A percentile compares a stretch with the other conserved stretches of the same genome.
Conservation (phyloP, 2,329 filamentous ascomycete genomes). For the Arthrinium phaeospermum region DNA sequence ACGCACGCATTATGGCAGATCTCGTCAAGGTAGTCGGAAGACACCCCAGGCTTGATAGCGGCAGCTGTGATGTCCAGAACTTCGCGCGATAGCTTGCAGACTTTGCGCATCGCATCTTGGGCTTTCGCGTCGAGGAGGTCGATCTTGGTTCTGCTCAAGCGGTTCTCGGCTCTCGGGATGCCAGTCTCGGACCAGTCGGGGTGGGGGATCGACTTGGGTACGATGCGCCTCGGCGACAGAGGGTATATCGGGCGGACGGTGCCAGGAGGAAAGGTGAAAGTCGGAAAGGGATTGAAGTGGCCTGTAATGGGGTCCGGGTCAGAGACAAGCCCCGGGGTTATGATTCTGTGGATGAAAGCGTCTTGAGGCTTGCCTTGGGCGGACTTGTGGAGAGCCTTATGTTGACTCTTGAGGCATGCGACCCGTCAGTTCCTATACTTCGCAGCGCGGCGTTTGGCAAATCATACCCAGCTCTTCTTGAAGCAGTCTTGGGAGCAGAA, state of each 20-base stretch:
- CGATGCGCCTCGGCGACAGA: conserved; percentile 59
- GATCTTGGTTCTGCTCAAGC: conserved; percentile 64
- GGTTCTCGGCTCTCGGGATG: conserved; percentile 47
- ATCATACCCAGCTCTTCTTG: conserved; percentile 70
- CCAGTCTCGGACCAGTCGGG: conserved; percentile 75
- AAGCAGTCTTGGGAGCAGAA: conserved; percentile 85
- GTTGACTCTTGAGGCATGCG: conserved; percentile 47
- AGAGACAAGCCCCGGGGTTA: conserved; percentile 62
- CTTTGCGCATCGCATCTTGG: conserved; percentile 75
- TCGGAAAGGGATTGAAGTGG: conserved; percentile 74
- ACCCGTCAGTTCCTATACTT: conserved; percentile 4
- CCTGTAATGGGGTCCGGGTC: conserved; percentile 74
- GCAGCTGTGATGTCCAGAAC: conserved; percentile 75
- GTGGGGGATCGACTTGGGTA: conserved; percentile 66
- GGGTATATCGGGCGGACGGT: conserved; percentile 70
- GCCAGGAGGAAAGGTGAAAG: conserved; percentile 67
- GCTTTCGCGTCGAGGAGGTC: conserved; percentile 68
- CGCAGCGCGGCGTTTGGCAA: not conserved
- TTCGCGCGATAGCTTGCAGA: conserved; percentile 72
- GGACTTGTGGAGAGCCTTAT: conserved; percentile 71
- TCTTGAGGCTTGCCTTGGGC: conserved; percentile 24
- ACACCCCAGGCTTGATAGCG: conserved; percentile 72
- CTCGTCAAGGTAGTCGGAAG: conserved; percentile 78
- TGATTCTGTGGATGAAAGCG: conserved; percentile 17
- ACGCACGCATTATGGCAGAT: conserved; percentile 78